These are phyloP conservation scores for Syncephalastrum monosporum DNA, from an alignment of 371 early-diverging fungal species.

Conservation along the genomic window DNA sequence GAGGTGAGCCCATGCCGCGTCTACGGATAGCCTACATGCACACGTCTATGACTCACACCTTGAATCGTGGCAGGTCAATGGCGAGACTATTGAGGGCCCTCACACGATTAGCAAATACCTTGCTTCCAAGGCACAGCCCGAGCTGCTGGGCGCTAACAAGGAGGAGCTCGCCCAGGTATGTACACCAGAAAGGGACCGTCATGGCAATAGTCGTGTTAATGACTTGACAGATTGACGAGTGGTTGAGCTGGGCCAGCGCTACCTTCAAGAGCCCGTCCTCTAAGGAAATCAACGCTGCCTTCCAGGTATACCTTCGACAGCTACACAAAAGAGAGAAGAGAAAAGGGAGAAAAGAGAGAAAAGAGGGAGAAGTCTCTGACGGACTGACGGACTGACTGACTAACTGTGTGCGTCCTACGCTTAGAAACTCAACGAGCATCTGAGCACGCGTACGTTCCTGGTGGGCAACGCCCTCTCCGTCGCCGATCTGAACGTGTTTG, in stretches of 20 bases:
- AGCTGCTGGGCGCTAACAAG: constrained; percentile 53
- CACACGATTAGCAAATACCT: constrained; percentile 53
- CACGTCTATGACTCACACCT: not conserved
- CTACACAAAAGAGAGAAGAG: not conserved
- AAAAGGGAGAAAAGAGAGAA: not conserved
- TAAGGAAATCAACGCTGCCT: constrained; percentile 38
- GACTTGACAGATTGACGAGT: constrained; percentile 43
- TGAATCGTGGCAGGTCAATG: constrained; percentile 27
- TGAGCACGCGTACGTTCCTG: constrained; percentile 64
- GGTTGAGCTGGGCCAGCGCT: constrained; percentile 37
- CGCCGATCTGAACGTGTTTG: constrained; percentile 74
- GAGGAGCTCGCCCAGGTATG: constrained; percentile 55
- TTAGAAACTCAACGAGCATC: constrained; percentile 63
- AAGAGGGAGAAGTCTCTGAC: not conserved
- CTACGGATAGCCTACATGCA: not conserved
- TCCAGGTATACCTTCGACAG: constrained; percentile 27
- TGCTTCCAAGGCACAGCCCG: constrained; percentile 47
- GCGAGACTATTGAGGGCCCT: constrained; percentile 49
- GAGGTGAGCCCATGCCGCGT: constrained; percentile 23
- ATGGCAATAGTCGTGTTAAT: constrained; percentile 6
- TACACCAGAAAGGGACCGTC: not conserved
- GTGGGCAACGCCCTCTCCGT: constrained; percentile 63
- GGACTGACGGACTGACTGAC: not conserved
- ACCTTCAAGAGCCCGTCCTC: constrained; percentile 32
- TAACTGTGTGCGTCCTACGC: not conserved